Evolutionary conservation across 1,284 basidiomycete species (phyloP), one percentile per base, ranked within the genome.

Genomic region (Flammula alnicola): DNA sequence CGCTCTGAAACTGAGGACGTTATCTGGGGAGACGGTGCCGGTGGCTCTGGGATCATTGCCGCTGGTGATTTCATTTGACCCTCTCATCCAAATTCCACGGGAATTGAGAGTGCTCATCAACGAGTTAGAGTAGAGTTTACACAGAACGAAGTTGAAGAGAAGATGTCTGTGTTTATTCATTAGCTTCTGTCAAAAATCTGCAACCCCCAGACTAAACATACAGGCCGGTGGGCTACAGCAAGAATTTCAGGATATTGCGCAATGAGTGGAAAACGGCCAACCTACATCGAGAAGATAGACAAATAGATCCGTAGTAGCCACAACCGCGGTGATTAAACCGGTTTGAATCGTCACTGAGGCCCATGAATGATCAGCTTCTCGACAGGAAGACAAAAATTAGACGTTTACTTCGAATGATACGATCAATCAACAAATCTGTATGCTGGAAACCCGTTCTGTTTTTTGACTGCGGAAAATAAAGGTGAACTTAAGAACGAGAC

Each of bases 331-430:
- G 11, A 52, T 30, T 1, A 52, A 47, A 30, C 49, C 54, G 9
- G 57, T 58, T 39, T 56, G 54, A 29, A 58, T 47, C 10, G 54
- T 56, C 9, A 56, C 57, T 53, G 38, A 11, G 8, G 12, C 19
- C 16, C n/a, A 9, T 35, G 14, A 49, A 27, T 23, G 11, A 29
- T 25, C 19, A 22, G 49, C 49, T 11, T n/a, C n/a, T n/a, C n/a
- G n/a, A 44, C 31, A 10, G 12, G 30, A 38, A 16, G 6, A 2
- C 2, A 33, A 12, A 25, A 31, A 14, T 7, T 29, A 17, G 26
- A 10, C n/a, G 64, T 71, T 44, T 49, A 78, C 77, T 43, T 53
- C 73, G 63, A 41, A 78, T 76, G 43, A 79, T 74, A 39, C 62
- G 58, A 50, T 69, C 63, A n/a, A 70, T 51, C 4, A 67, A 37